Evolutionary conservation across 2,329 filamentous ascomycete genomes (phyloP).

Genomic region (Ophiocordyceps camponoti-floridani): DNA sequence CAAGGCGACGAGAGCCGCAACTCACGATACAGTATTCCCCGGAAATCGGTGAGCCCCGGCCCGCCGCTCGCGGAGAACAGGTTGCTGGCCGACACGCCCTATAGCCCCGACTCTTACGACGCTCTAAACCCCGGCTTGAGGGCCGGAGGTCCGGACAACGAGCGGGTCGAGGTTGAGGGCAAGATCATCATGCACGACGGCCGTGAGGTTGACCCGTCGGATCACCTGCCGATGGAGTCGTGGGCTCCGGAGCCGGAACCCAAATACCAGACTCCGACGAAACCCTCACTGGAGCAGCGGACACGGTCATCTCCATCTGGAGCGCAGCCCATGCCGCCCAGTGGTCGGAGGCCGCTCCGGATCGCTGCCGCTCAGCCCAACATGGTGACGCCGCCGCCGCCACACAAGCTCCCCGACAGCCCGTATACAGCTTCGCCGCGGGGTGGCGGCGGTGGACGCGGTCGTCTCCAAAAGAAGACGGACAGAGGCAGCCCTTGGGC

Average conservation of each 20-base stretch:
- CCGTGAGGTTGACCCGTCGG: constrained; percentile 61
- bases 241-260: constrained; percentile 64
- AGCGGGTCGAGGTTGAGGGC: constrained; percentile 35
- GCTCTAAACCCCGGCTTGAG: constrained; percentile 43
- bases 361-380: constrained; percentile 32
- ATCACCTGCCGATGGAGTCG: constrained; percentile 59
- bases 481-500: constrained; percentile 22
- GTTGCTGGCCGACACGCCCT: constrained; percentile 45
- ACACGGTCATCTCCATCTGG: constrained; percentile 30
- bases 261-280: constrained; percentile 10
- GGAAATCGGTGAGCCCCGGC: constrained; percentile 60
- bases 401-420: constrained; percentile 13
- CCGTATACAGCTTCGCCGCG: constrained; percentile 14
- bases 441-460: constrained; percentile 24
- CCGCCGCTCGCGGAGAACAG: constrained; percentile 32
- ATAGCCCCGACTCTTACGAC: constrained; percentile 61
- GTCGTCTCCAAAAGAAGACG: constrained; percentile 47
- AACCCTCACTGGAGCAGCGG: constrained; percentile 11
- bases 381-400: constrained; percentile 11
- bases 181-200: constrained; percentile 65
- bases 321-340: constrained; percentile 31
- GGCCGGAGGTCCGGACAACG: constrained; percentile 8
- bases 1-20: constrained; percentile 19
- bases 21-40: constrained; percentile 35
- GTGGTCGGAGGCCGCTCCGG: constrained; percentile 32